A percentile compares a stretch with the other conserved stretches of the same genome.
phyloP scores from a whole-genome alignment of 306 rosid genomes.

The Mimosa pudica region DNA sequence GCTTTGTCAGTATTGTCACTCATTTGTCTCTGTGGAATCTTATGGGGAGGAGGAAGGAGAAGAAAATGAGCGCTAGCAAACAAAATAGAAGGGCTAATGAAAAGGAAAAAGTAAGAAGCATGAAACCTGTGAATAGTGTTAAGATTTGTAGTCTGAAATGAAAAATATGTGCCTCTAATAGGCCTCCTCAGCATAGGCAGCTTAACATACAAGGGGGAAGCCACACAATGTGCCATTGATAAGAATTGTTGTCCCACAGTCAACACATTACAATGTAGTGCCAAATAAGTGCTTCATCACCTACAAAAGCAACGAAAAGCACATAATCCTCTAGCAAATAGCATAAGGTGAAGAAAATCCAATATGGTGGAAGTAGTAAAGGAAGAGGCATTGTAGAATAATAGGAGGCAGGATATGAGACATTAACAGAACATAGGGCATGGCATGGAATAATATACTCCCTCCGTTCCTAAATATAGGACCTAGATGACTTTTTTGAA shows the following conservation, averaged over 20 bases:
- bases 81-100: slow-evolving; percentile 2
- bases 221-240: slow-evolving; percentile 72
- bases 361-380: slow-evolving; percentile 16
- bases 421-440: not conserved
- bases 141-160: slow-evolving; percentile 34
- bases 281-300: slow-evolving; percentile 28
- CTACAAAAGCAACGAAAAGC: slow-evolving; percentile 26
- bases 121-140: slow-evolving; percentile 51
- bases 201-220: slow-evolving; percentile 57
- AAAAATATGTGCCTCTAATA: slow-evolving; percentile 31
- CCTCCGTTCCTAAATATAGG: no score
- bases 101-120: slow-evolving; percentile 6
- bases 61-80: not conserved
- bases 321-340: slow-evolving; percentile 10
- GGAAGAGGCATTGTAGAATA: slow-evolving; percentile 1
- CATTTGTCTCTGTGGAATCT: not conserved
- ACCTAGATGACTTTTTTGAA: no score
- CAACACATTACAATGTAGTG: slow-evolving; percentile 50
- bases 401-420: not conserved
- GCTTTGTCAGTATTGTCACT: slow-evolving; percentile 8
- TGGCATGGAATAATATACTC: not conserved
- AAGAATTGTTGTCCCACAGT: slow-evolving; percentile 30
- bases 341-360: slow-evolving; percentile 2
- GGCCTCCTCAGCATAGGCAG: slow-evolving; percentile 46
- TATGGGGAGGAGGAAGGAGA: not conserved